These are phyloP conservation scores for Neopestalotiopsis clavispora DNA, from an alignment of 2,329 filamentous ascomycete species.

Conservation along the genomic window DNA sequence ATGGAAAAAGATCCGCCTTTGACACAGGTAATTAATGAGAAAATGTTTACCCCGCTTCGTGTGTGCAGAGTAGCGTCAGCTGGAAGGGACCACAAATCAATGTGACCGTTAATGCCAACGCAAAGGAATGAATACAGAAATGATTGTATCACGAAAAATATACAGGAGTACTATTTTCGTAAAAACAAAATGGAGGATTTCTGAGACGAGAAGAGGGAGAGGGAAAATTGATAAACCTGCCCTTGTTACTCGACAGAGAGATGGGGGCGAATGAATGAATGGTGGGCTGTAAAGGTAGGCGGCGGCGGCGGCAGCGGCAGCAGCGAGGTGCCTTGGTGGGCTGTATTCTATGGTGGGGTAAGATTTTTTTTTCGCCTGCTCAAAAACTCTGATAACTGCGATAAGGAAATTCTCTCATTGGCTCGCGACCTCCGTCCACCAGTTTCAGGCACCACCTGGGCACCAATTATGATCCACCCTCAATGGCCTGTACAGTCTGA, in stretches of 20 bases:
- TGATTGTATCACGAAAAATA: not conserved
- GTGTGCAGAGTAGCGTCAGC: not conserved
- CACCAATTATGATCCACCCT: not conserved
- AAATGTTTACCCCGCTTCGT: conserved; percentile 15
- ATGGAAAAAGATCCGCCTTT: not conserved
- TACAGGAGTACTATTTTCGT: not conserved
- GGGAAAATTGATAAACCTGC: not conserved
- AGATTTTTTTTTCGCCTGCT: conserved; percentile 16
- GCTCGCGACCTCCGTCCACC: not conserved
- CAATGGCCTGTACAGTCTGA: not conserved
- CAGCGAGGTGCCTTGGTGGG: not conserved
- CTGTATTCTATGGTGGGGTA: conserved; percentile 14
- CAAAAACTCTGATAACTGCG: conserved; percentile 18
- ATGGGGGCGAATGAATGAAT: not conserved
- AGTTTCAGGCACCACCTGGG: not conserved
- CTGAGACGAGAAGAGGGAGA: not conserved
- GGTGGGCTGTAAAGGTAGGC: conserved; percentile 2
- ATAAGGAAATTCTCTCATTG: conserved; percentile 14
- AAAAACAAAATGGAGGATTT: not conserved
- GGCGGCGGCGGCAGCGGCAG: not conserved
- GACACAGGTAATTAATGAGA: not conserved
- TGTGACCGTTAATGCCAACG: conserved; percentile 2
- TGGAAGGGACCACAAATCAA: conserved; percentile 10
- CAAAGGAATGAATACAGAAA: not conserved
- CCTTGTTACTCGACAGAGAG: not conserved